Conservation (phyloP, 2,329 filamentous ascomycete genomes). For the Albifimbria verrucaria region DNA sequence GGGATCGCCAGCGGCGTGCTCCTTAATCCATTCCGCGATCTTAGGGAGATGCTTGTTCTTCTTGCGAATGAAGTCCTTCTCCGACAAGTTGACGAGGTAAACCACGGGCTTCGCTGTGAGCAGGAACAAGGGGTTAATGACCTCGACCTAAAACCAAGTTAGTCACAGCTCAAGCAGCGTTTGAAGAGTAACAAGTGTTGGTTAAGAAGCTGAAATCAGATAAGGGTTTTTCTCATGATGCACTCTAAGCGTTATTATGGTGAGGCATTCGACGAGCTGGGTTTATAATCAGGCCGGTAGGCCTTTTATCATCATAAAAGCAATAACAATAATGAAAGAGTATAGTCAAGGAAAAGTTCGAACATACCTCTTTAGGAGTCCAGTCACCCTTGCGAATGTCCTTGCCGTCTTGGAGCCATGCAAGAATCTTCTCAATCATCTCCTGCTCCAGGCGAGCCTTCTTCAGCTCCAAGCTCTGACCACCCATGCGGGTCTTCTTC, state of each 20-base stretch:
- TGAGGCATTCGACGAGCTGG: conserved; percentile 99
- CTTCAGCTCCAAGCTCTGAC: conserved; percentile 96
- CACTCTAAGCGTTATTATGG: conserved; percentile 69
- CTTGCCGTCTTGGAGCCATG: conserved; percentile 81
- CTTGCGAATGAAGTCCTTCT: conserved; percentile 95
- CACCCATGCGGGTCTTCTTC: conserved; percentile 93
- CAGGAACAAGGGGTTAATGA: conserved; percentile 94
- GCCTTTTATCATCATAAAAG: conserved; percentile 97
- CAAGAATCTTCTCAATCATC: conserved; percentile 84
- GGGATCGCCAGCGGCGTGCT: conserved; percentile 80
- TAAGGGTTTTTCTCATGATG: conserved; percentile 80
- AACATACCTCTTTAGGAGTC: conserved; percentile 88
- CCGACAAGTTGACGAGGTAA: conserved; percentile 93
- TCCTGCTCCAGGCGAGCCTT: conserved; percentile 94
- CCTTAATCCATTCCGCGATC: conserved; percentile 93
- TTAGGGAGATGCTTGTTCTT: conserved; percentile 99
- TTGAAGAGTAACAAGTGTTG: background rate
- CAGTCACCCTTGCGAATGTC: conserved; percentile 90
- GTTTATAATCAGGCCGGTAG: conserved; percentile 88
- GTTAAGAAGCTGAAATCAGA: conserved; percentile 52
- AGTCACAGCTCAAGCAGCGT: conserved; percentile 13
- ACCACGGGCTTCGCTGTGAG: conserved; percentile 96
- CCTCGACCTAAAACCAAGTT: conserved; percentile 68
- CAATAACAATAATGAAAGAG: conserved; percentile 8
- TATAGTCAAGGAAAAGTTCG: conserved; percentile 15